A percentile compares a stretch with the other conserved stretches of the same genome.
phyloP scores from a whole-genome alignment of 352 stramenopile genomes.

The Globisporangium abappressorium region DNA sequence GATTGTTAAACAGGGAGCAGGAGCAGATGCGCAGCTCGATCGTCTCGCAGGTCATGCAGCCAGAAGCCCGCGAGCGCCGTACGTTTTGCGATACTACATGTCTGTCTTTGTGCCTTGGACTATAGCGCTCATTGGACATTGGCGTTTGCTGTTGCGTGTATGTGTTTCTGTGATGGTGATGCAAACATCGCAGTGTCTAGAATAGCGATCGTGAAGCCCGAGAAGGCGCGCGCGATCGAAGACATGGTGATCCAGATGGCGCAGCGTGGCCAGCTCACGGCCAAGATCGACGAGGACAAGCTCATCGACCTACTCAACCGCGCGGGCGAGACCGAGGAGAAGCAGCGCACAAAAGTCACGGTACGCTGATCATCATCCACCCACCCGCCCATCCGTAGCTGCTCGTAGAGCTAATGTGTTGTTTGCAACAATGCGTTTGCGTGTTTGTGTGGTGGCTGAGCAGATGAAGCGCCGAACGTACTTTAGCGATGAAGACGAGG shows the following conservation, averaged over 20 bases:
- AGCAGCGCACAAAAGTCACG: slow-evolving; percentile 87
- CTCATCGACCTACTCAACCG: slow-evolving; percentile 83
- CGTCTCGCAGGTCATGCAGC: slow-evolving; percentile 74
- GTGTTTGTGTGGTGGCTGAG: not conserved
- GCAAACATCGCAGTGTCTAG: slow-evolving; percentile 48
- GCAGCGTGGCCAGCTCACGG: slow-evolving; percentile 70
- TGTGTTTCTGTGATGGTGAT: too few relatives aligned
- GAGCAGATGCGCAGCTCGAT: slow-evolving; percentile 81
- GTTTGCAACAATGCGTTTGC: not conserved
- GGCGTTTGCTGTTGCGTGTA: not conserved
- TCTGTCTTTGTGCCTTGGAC: not conserved
- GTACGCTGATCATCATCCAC: slow-evolving; percentile 26
- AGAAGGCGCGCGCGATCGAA: slow-evolving; percentile 83
- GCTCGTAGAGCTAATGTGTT: too few relatives aligned
- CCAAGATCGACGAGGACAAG: slow-evolving; percentile 83
- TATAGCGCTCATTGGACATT: too few relatives aligned
- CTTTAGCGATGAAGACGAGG: slow-evolving; percentile 87
- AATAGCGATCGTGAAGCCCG: slow-evolving; percentile 88
- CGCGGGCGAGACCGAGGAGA: slow-evolving; percentile 75
- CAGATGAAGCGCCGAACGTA: slow-evolving; percentile 87
- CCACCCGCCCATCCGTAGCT: too few relatives aligned
- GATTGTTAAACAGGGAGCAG: slow-evolving; percentile 36
- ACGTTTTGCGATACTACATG: slow-evolving; percentile 22
- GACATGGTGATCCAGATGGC: slow-evolving; percentile 88
- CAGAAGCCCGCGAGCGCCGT: slow-evolving; percentile 76